These are phyloP conservation scores for Apocynum venetum DNA, from an alignment of 257 asterid genomes.

Conservation along the genomic window DNA sequence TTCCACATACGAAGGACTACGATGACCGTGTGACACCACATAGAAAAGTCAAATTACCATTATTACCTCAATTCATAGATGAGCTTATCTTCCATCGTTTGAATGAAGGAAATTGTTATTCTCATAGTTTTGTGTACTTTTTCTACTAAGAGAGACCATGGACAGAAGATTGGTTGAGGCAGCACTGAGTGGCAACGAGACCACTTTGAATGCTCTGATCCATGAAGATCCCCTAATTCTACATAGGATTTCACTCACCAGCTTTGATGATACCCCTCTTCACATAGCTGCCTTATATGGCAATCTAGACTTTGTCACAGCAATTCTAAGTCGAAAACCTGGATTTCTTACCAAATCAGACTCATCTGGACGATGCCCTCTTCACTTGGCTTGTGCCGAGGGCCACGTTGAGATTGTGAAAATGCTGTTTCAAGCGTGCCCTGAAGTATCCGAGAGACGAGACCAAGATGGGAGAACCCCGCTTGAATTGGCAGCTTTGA, in stretches of 20 bases:
- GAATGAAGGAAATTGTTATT: no score
- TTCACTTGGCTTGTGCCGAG: neutral
- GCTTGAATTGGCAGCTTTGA: neutral
- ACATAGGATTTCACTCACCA: neutral
- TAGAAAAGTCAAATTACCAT: no score
- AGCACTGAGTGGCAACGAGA: neutral
- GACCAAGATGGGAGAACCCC: slow-evolving; percentile 6
- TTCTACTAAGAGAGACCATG: neutral
- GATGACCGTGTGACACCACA: no score
- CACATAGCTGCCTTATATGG: neutral
- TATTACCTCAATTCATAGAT: no score
- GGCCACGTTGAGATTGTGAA: neutral
- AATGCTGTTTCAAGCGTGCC: neutral
- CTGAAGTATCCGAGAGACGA: neutral
- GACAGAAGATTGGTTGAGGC: neutral
- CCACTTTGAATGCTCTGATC: neutral
- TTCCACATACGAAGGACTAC: no score
- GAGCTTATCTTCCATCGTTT: no score
- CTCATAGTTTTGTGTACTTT: no score
- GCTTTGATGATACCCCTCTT: neutral
- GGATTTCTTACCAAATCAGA: neutral
- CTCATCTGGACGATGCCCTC: neutral
- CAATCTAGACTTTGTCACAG: neutral
- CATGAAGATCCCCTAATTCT: neutral
- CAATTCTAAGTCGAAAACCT: neutral